Base-by-base conservation (phyloP, 1,284 basidiomycete species). In the Vanrija pseudolonga region DNA sequence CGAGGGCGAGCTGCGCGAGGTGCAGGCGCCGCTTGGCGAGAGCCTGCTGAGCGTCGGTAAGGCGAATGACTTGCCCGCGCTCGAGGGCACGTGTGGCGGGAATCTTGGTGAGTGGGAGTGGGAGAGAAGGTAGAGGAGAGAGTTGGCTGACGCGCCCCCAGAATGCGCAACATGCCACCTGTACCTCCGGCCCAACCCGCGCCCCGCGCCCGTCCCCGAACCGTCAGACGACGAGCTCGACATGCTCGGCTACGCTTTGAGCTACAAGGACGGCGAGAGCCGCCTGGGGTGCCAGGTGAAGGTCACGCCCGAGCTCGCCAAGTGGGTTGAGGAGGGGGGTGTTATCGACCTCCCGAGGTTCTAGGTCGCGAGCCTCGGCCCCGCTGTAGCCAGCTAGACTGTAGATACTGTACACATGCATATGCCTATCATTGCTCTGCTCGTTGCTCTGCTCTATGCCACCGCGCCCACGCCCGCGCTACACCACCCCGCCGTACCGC, bases 101-200 rank as follows among this genome's bases (percentile, higher is more conserved):
- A 71, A 76, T 44, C 57, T 73, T 0, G 75, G 73, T 75, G 49
- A 49, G 70, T 65, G 5, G 3, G 24, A 17, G 32, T 37, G 20
- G 39, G 17, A 40, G 12, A 8, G 28, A 9, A 28, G 15, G 4
- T n/a, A 28, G 45, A 46, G 26, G 40, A 15, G 17, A 6, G 3
- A 3, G 28, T 32, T 28, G 28, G 11, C 28, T 46, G 18, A 51
- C 44, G 32, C 32, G 4, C 7, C 11, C 2, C 32, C 52, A 69
- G 71, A 77, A 68, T 77, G 76, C 62, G 75, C 75, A 18, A 77
- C 76, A 3, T 77, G 76, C 47, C 76, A 77, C 52, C 53, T 76
- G 20, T 76, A 75, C 55, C 48, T 77, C 5, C 47, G 59, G 0
- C 40, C 57, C 4, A 22, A 26, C 1, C 62, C 65, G 9, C 12